A percentile compares a stretch with the other conserved stretches of the same genome.
These are phyloP conservation scores for Globisporangium yorkense DNA, from an alignment of 352 stramenopile species.

Conservation along the genomic window DNA sequence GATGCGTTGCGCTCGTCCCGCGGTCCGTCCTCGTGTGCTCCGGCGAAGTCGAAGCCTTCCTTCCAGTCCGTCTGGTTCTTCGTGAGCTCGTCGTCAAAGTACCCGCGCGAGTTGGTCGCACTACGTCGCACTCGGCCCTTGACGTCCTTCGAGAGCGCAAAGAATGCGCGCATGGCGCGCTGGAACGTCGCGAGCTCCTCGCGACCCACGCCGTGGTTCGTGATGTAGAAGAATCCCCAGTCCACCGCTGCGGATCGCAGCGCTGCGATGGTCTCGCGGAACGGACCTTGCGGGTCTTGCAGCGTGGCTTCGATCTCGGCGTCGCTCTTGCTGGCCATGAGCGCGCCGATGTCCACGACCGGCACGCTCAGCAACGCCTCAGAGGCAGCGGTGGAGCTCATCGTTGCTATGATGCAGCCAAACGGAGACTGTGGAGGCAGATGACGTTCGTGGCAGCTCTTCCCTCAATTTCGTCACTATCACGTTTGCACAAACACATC, in stretches of 20 bases:
- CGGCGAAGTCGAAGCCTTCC: slow-evolving; percentile 73
- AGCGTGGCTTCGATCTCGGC: slow-evolving; percentile 25
- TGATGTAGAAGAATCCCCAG: slow-evolving; percentile 93
- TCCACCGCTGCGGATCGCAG: slow-evolving; percentile 52
- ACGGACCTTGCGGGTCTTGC: slow-evolving; percentile 5
- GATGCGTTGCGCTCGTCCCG: slow-evolving; percentile 27
- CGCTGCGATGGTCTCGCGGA: slow-evolving; percentile 33
- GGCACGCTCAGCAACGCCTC: slow-evolving; percentile 26
- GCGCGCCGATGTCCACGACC: slow-evolving; percentile 38
- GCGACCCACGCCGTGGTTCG: slow-evolving; percentile 63
- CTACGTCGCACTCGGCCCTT: slow-evolving; percentile 63
- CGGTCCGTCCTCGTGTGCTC: slow-evolving; percentile 29
- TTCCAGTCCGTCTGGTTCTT: slow-evolving; percentile 94
- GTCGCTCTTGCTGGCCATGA: slow-evolving; percentile 35
- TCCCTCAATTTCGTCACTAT: no score
- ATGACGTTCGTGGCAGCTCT: no score
- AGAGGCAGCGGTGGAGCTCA: no score
- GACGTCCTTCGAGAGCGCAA: slow-evolving; percentile 54
- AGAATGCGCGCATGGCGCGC: slow-evolving; percentile 72
- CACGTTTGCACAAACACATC: no score
- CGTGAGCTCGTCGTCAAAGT: slow-evolving; percentile 93
- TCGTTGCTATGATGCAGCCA: no score
- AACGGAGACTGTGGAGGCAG: no score
- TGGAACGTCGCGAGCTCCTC: slow-evolving; percentile 68
- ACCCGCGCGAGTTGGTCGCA: slow-evolving; percentile 84